Evolutionary conservation across 441 rosid genomes (phyloP), one percentile per base, ranked within the genome.

Genomic region (Corymbia citriodora): DNA sequence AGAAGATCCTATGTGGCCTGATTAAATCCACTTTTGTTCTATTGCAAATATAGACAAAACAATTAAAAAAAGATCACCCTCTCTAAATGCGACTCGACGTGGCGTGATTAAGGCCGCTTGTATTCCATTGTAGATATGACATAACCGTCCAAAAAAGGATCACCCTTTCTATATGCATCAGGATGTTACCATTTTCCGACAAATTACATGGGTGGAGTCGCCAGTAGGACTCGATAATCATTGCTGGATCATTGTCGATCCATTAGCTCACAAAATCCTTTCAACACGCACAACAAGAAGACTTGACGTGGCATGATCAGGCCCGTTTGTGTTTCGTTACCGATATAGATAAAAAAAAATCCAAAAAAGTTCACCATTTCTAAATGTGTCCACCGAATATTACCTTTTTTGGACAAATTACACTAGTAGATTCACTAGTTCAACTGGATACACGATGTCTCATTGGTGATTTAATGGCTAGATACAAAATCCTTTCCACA

Each of bases 1-100:
- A 33, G 25, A 10, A 4, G 21, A 18, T 18, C 25, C 5, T 33
- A 8, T 0, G 8, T 33, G 82, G 12, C 82, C 3, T 0, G 2
- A 10, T n/a, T 16, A 16, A 15, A 16, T 33, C 14, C 8, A 36
- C 82, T 33, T 18, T 13, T 40, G 29, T 74, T 40, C 50, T 45
- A 12, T 40, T 74, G 25, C 2, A 15, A 7, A 21, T 40, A 40
- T 40, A 21, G 29, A 21, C 18, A 3, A 6, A 74, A 45, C 9
- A 7, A 17, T 36, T 19, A 13, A 74, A 6, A 70, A 36, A 19
- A 25, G 48, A 72, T 72, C 7, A 5, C 48, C 27, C 23, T 70
- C 33, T 70, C 3, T 33, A 18, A 21, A 72, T 11, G 29, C 7
- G 49, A 74, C 50, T 23, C 15, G 29, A 40, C 48, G 7, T 74